Evolutionary conservation across 2,329 filamentous ascomycete genomes (phyloP), one percentile per base, ranked within the genome.

Genomic region (Sclerotiophoma versabilis): DNA sequence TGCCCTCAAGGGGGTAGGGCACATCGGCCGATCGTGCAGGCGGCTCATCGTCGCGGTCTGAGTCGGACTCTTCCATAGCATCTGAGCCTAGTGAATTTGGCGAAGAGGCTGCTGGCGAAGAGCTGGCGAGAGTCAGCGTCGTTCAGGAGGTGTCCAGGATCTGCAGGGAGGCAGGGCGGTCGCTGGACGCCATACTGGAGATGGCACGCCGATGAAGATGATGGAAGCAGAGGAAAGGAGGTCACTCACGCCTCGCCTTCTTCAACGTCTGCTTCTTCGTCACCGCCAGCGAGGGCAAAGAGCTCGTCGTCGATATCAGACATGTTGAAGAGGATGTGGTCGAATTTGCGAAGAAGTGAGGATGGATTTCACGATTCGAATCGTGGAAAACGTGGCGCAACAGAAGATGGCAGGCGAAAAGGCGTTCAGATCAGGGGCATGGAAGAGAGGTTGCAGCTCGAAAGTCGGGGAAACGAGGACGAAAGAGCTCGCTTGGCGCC

Each of bases 231-330:
- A 33, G 41, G n/a, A 49, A 23, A 41, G 39, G 34, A 47, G 22
- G 41, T 54, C 42, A 86, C 90, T 86, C 84, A 93, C 91, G 88
- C 85, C 80, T 96, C 91, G 62, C 91, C 90, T 72, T 96, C 91
- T 66, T 91, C 88, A 50, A 87, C 85, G 42, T 75, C 72, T 50
- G 86, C 86, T 39, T 75, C 72, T 44, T 75, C 72, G 34, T 85
- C 86, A 64, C 91, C 92, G 68, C 92, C 95, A 49, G 93, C 95
- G 62, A 98, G 87, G 70, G 91, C 93, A 62, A 98, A 88, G 63
- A 98, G 87, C 80, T 97, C 93, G 68, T 93, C 92, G 73, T 98
- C 93, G 64, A 97, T 84, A 10, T 56, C 52, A 51, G 91, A 89
- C 92, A 96, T 96, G 69, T 62, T 46, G 36, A 23, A 29, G 57